Base-by-base conservation (phyloP, 2,329 filamentous ascomycete genomes). In the Botrytis cinerea region DNA sequence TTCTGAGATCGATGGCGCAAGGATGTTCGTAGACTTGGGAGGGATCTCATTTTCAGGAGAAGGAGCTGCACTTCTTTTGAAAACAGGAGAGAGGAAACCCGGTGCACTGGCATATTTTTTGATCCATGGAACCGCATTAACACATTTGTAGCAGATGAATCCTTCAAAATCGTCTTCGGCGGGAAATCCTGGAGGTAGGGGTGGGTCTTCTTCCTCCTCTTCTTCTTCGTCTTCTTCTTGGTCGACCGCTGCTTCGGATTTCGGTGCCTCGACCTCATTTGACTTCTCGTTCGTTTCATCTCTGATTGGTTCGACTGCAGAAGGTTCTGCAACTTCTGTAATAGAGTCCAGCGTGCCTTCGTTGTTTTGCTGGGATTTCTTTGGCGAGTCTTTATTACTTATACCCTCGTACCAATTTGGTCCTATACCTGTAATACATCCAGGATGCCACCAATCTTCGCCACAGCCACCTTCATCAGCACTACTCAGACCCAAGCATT, bases 381-480 rank as follows among this genome's bases (percentile, higher is more conserved):
- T n/a, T 71, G 74, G 28, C 12, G 69, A 76, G 51, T 73, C 73
- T 77, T 82, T 76, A 82, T 80, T 82, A 82, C 84, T 79, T 84
- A 78, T 77, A 63, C 82, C 86, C 80, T 91, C 90, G 76, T 86
- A 90, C 90, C 92, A 95, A 74, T 90, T 87, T 18, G 93, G 88
- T 0, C 91, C 90, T 77, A 97, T 84, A 9, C 95, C 95, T 67
- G 97, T 89, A 12, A 98, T 84, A 80, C 95, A 98, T 75, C 96
- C 94, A 0, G 95, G 94, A 83, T 98, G 95, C 87, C 94, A 98
- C 95, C 95, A 98, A 80, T 98, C 95, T 83, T 98, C 95, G 20
- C 95, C 95, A 82, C 95, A 98, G 7, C 95, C 95, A 25, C 95
- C 95, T 1, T 91, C 91, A 77, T 95, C 92, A 20, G 88, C 86